Evolutionary conservation across 2,329 filamentous ascomycete species (phyloP).

Genomic region (Microcyclosporella mali): DNA sequence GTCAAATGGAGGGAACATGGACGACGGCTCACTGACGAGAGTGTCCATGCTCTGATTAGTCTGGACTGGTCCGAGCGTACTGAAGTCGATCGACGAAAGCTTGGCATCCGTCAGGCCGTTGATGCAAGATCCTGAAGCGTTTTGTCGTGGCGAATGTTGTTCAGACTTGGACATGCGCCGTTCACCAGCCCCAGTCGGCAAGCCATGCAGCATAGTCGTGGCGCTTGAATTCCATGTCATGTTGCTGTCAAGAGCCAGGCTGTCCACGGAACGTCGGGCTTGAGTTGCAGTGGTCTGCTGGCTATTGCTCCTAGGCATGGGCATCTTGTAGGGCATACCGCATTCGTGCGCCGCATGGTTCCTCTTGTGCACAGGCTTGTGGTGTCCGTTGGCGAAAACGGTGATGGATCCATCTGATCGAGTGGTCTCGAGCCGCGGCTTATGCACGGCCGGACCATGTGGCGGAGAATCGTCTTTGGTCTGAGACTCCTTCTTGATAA

Average conservation of each 20-base stretch:
- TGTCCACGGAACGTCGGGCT: conserved; percentile 48
- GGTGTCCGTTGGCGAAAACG: conserved; percentile 58
- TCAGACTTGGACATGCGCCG: conserved; percentile 28
- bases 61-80: conserved; percentile 17
- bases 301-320: conserved; percentile 50
- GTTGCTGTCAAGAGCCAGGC: conserved; percentile 36
- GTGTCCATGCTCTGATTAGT: conserved; percentile 24
- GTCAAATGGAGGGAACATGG: conserved; percentile 18
- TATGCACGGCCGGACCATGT: conserved; percentile 42
- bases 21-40: conserved; percentile 17
- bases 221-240: conserved; percentile 2
- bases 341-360: conserved; percentile 59
- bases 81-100: conserved; percentile 24
- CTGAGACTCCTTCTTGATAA: conserved; percentile 48
- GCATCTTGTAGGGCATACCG: conserved; percentile 58
- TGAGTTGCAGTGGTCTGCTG: conserved; percentile 39
- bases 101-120: conserved; percentile 13
- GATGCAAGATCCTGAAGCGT: conserved; percentile 11
- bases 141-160: conserved; percentile 26
- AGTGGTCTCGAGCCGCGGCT: conserved; percentile 51
- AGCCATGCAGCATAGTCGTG: background rate
- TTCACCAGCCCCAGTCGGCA: background rate
- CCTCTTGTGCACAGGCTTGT: conserved; percentile 59
- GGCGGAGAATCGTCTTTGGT: conserved; percentile 25
- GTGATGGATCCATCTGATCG: conserved; percentile 56